Evolutionary conservation across 1,284 basidiomycete genomes (phyloP).

Genomic region (Naganishia liquefaciens): DNA sequence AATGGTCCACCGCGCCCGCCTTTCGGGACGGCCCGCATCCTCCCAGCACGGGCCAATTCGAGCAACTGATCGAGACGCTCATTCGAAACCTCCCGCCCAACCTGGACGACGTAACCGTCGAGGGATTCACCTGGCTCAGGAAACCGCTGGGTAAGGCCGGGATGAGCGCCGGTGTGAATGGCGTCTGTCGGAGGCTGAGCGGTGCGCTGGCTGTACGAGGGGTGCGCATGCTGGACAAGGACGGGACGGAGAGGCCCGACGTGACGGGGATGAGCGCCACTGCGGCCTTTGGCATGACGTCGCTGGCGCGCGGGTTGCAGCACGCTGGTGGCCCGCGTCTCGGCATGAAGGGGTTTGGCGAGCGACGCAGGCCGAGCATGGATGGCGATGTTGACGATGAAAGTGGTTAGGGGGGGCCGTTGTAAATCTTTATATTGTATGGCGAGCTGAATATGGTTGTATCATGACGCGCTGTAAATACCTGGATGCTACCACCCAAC

Average conservation of each 20-base stretch:
- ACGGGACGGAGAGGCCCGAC: slow-evolving; percentile 27
- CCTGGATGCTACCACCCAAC: slow-evolving; percentile 11
- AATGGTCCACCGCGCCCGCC: slow-evolving; percentile 20
- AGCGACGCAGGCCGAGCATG: slow-evolving; percentile 18
- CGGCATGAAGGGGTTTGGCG: slow-evolving; percentile 22
- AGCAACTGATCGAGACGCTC: slow-evolving; percentile 15
- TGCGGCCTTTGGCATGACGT: slow-evolving; percentile 9
- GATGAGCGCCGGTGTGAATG: slow-evolving; percentile 29
- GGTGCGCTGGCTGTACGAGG: slow-evolving; percentile 14
- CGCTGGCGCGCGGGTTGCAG: slow-evolving; percentile 5
- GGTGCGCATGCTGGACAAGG: slow-evolving; percentile 26
- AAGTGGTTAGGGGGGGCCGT: not conserved
- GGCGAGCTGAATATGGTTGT: slow-evolving; percentile 10
- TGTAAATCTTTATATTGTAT: not conserved
- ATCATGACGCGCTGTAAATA: not conserved
- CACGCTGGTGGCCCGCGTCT: not conserved
- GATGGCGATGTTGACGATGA: slow-evolving; percentile 27
- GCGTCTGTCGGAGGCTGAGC: slow-evolving; percentile 16
- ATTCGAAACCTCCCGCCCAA: slow-evolving; percentile 14
- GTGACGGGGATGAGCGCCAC: not conserved
- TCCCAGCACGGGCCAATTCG: slow-evolving; percentile 23
- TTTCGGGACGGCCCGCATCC: slow-evolving; percentile 20
- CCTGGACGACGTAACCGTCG: slow-evolving; percentile 21
- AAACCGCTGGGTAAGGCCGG: slow-evolving; percentile 27
- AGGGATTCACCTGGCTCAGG: slow-evolving; percentile 27